Conservation (phyloP, 192 early-diverging fungal genomes). For the Irineochytrium annulatum region DNA sequence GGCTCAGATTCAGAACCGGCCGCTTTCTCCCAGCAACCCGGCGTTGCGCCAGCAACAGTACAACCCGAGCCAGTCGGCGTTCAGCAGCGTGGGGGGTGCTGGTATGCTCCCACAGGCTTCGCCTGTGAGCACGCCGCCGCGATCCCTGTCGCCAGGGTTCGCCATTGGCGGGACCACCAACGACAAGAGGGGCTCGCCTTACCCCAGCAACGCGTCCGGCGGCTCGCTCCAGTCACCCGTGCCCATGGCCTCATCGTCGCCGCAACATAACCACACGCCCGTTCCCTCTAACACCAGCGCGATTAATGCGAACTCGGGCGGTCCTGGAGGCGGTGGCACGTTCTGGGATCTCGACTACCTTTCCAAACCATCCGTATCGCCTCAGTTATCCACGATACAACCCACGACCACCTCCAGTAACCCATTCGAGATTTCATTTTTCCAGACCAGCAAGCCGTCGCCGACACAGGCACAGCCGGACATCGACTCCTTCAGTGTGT, state of each 20-base stretch:
- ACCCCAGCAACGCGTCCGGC: neutral
- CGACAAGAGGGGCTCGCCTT: neutral
- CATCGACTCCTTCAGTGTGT: too few species aligned
- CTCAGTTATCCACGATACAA: neutral
- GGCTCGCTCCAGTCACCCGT: neutral
- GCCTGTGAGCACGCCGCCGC: neutral
- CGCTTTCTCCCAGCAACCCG: neutral
- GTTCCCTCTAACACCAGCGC: too few species aligned
- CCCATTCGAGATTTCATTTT: too few species aligned
- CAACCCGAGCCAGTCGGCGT: neutral
- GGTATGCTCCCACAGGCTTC: neutral
- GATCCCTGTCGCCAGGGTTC: neutral
- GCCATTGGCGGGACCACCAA: neutral
- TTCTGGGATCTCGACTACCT: slow-evolving; percentile 29
- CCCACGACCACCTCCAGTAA: slow-evolving; percentile 14
- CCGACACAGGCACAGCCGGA: neutral
- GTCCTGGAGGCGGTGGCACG: neutral
- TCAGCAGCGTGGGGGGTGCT: neutral
- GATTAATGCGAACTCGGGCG: neutral
- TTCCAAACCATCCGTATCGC: neutral
- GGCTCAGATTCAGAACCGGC: slow-evolving; percentile 2
- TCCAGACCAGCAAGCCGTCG: too few species aligned
- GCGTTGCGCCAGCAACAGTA: neutral
- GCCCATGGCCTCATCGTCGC: neutral
- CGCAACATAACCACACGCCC: too few species aligned